Evolutionary conservation across 2,329 filamentous ascomycete genomes (phyloP), one percentile per base, ranked within the genome.

Genomic region (Lasiodiplodia sp.): DNA sequence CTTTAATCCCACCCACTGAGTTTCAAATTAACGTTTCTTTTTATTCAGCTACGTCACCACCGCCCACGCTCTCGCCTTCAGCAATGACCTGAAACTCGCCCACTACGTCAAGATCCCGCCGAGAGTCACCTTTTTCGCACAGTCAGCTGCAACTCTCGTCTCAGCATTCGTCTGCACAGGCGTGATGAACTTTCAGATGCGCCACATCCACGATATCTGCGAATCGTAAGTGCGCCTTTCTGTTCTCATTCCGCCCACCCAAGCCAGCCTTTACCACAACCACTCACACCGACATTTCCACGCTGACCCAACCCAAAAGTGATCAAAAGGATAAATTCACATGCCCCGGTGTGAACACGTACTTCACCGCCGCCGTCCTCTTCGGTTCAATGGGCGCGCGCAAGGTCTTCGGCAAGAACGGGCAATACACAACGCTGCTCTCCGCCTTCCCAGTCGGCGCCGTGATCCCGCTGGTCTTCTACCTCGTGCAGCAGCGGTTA

Each of bases 351-450:
- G 85, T 85, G 18, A 83, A 83, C 37, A 86, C 88, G 0, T 89
- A 89, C 79, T 93, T 90, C 81, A 92, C 88, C 1, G 64, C 88
- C 1, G 92, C 89, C 7, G 71, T 75, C n/a, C 67, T 68, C 16
- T 82, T 90, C 90, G 91, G 91, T 68, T 86, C 89, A 68, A 92
- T 93, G 70, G 91, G 91, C 0, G 91, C 91, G 0, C 80, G 83
- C 2, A 87, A 90, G 64, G 91, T 93, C 77, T 93, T 93, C 78
- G 88, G 87, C 53, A 82, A 85, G 0, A 81, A 82, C 1, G 82
- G 93, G 40, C 87, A 90, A 75, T 92, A 85, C 83, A 92, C 92
- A 81, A 93, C 88, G 86, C 84, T 92, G 37, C 84, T 66, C 37
- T 34, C 38, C 28, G 64, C 52, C 23, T 66, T 66, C 53, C 64